Conservation (phyloP, 306 rosid species). For the Psophocarpus tetragonolobus region DNA sequence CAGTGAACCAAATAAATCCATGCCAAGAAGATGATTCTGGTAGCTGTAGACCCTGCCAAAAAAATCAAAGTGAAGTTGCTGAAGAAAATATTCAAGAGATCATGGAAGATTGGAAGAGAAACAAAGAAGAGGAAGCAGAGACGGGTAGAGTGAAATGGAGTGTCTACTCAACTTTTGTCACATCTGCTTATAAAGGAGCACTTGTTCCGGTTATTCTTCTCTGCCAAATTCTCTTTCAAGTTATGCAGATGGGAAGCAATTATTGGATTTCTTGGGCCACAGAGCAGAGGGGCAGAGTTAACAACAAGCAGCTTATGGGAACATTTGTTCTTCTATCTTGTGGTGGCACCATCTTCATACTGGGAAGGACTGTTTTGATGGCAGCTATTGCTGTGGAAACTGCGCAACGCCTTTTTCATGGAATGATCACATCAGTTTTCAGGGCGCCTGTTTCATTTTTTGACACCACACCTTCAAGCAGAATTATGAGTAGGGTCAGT, state of each 20-base stretch:
- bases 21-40: constrained; percentile 46
- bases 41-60: constrained; percentile 39
- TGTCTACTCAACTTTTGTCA: constrained; percentile 81
- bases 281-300: constrained; percentile 53
- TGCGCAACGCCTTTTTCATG: constrained; percentile 68
- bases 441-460: constrained; percentile 85
- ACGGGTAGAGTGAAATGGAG: constrained; percentile 89
- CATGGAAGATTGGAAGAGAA: constrained; percentile 43
- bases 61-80: constrained; percentile 57
- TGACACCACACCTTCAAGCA: constrained; percentile 83
- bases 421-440: constrained; percentile 78
- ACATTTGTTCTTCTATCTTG: constrained; percentile 68
- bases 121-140: constrained; percentile 69
- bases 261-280: constrained; percentile 97
- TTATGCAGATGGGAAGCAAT: constrained; percentile 86
- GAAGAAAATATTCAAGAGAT: constrained; percentile 48
- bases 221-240: constrained; percentile 82
- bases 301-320: constrained; percentile 52
- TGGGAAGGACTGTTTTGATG: constrained; percentile 83
- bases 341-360: constrained; percentile 81
- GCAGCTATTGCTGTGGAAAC: constrained; percentile 77
- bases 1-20: constrained; percentile 61
- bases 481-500: constrained; percentile 80
- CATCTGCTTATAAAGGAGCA: constrained; percentile 74
- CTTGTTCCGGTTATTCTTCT: constrained; percentile 83